Conservation (phyloP, 2,329 filamentous ascomycete species). For the Fusarium tanahbumbuense region DNA sequence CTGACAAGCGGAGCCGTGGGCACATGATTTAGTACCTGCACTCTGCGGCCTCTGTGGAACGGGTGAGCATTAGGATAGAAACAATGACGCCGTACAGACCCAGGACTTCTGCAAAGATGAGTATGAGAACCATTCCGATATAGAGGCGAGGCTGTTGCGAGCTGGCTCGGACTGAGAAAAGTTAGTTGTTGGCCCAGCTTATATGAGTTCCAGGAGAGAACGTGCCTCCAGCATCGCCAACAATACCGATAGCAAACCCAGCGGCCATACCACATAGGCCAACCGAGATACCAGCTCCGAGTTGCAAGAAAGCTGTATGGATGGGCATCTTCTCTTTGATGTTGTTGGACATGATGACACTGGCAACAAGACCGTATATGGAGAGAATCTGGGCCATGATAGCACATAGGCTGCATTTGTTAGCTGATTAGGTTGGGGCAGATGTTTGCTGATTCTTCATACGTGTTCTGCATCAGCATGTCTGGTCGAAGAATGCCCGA, state of each 20-base stretch:
- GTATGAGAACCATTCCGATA: conserved; percentile 60
- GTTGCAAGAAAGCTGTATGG: conserved; percentile 57
- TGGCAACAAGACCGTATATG: conserved; percentile 60
- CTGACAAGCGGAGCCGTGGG: neutral
- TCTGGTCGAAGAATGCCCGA: conserved; percentile 59
- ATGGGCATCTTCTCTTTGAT: conserved; percentile 57
- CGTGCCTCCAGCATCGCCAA: conserved; percentile 58
- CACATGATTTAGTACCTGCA: conserved; percentile 50
- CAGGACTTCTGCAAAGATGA: conserved; percentile 61
- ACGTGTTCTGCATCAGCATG: conserved; percentile 58
- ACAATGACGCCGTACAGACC: conserved; percentile 61
- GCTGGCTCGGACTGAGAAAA: conserved; percentile 55
- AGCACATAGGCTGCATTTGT: conserved; percentile 51
- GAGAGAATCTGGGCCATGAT: conserved; percentile 62
- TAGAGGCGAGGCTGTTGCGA: conserved; percentile 61
- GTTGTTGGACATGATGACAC: conserved; percentile 57
- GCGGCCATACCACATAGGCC: conserved; percentile 60
- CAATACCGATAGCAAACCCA: conserved; percentile 60
- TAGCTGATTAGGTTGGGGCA: neutral
- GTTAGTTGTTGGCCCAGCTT: conserved; percentile 4
- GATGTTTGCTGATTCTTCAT: neutral
- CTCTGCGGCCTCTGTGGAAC: conserved; percentile 52
- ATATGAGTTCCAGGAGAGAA: neutral
- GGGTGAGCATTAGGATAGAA: conserved; percentile 61
- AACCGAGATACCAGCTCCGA: conserved; percentile 58